These are phyloP conservation scores for Arabidopsis hybrid DNA, from an alignment of 441 rosid species.

Conservation along the genomic window DNA sequence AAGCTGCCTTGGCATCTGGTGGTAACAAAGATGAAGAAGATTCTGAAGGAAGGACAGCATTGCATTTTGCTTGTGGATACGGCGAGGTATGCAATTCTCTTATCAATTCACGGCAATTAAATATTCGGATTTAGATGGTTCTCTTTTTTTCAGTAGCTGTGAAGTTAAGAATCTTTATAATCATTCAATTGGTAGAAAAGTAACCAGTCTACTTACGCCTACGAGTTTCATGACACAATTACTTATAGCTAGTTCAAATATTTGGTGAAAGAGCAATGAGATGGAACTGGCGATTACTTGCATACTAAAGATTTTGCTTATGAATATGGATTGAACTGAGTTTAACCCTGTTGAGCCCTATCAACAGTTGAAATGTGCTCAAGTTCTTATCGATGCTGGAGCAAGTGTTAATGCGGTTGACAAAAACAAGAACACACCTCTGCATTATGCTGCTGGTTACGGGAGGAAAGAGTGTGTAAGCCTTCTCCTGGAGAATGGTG, in stretches of 20 bases:
- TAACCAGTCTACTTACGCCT: not conserved
- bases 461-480: constrained; percentile 97
- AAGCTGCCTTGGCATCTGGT: constrained; percentile 82
- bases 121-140: not conserved
- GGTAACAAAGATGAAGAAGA: constrained; percentile 97
- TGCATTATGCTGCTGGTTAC: constrained; percentile 98
- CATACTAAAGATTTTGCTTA: constrained; percentile 2
- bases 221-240: constrained; percentile 16
- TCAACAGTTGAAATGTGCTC: constrained; percentile 74
- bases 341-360: constrained; percentile 22
- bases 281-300: not conserved
- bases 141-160: not conserved
- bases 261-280: constrained; percentile 7
- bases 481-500: constrained; percentile 89
- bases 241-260: constrained; percentile 11
- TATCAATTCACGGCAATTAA: not conserved
- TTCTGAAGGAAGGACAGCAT: constrained; percentile 97
- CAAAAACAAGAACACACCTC: constrained; percentile 94
- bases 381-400: constrained; percentile 86
- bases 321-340: constrained; percentile 6
- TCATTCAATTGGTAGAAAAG: constrained; percentile 21
- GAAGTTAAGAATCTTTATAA: constrained; percentile 38
- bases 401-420: constrained; percentile 91
- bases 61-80: constrained; percentile 99
- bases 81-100: constrained; percentile 77